Evolutionary conservation across 2,329 filamentous ascomycete species (phyloP).

Genomic region (Pestalotiopsis sp.): DNA sequence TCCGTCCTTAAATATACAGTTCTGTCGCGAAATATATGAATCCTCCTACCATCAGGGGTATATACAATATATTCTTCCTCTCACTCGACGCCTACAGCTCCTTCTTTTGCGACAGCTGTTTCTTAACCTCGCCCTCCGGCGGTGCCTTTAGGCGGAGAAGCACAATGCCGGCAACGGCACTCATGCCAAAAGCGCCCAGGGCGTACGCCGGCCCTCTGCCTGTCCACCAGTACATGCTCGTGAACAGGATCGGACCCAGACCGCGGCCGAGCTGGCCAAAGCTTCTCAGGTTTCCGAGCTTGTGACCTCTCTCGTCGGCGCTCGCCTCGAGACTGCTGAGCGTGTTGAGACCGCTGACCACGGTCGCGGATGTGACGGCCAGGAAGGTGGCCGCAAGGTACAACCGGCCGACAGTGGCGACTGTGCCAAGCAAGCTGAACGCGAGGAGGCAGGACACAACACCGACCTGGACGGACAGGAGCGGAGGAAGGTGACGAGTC

Average conservation of each 20-base stretch:
- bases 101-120: slow-evolving; percentile 25
- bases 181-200: slow-evolving; percentile 79
- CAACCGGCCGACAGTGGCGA: slow-evolving; percentile 68
- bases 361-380: slow-evolving; percentile 89
- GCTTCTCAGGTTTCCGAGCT: slow-evolving; percentile 79
- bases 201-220: slow-evolving; percentile 84
- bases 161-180: slow-evolving; percentile 70
- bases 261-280: slow-evolving; percentile 88
- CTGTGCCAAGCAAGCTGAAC: slow-evolving; percentile 76
- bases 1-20: background rate
- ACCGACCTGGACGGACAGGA: slow-evolving; percentile 78
- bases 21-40: background rate
- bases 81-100: slow-evolving; percentile 23
- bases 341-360: slow-evolving; percentile 91
- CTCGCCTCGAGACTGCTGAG: slow-evolving; percentile 87
- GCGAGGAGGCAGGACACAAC: slow-evolving; percentile 76
- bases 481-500: slow-evolving; percentile 79
- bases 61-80: background rate
- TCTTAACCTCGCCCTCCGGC: slow-evolving; percentile 33
- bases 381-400: slow-evolving; percentile 83
- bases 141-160: slow-evolving; percentile 74
- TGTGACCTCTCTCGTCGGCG: slow-evolving; percentile 79
- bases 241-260: slow-evolving; percentile 86
- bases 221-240: slow-evolving; percentile 97
- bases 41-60: background rate